Base-by-base conservation (phyloP, 495 filamentous ascomycete genomes). In the Eremomyces bilateralis region DNA sequence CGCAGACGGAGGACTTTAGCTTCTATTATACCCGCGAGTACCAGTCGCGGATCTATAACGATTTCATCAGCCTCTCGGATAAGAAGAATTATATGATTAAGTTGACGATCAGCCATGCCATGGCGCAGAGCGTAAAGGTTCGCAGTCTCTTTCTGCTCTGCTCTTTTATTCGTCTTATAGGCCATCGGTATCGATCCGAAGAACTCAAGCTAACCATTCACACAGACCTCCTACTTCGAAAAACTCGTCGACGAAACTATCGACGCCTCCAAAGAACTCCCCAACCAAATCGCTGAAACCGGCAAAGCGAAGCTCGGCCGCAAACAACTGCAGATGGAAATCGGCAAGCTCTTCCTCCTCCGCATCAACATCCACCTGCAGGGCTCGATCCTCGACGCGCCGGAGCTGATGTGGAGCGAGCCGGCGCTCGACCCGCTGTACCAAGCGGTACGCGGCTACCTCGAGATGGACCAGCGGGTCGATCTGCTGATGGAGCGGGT, bases 11-110 rank as follows among this genome's bases (percentile, higher is more conserved):
- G 50, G 80, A 83, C 45, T 97, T 97, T 62, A 97, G 95, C 53
- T 97, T 94, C 52, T 97, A 97, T 58, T 94, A 95, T 57, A 93
- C 88, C 1, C 67, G 75, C 35, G 83, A 93, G 44, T 97, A 97
- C 51, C 88, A 97, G 48, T 81, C 90, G 8, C 69, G 90, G 24
- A 97, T 97, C 49, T 97, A 97, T 62, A 97, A 97, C 50, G 88
- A 97, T 48, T 97, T 97, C 46, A 97, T 97, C 53, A 83, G 76
- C 0, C 55, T 97, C 29, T 66, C 82, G 24, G 82, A 93, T 40
- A 91, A 90, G 47, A 70, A 71, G 43, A 91, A 91, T 54, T 85
- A 94, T 59, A 97, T 97, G 88, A 78, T 75, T 39, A 97, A 97
- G 56, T 62, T 97, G 6, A 83, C 90, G 20, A 95, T 97, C 46